Evolutionary conservation across 2,329 filamentous ascomycete genomes (phyloP).

Genomic region (Seiridium unicorne): DNA sequence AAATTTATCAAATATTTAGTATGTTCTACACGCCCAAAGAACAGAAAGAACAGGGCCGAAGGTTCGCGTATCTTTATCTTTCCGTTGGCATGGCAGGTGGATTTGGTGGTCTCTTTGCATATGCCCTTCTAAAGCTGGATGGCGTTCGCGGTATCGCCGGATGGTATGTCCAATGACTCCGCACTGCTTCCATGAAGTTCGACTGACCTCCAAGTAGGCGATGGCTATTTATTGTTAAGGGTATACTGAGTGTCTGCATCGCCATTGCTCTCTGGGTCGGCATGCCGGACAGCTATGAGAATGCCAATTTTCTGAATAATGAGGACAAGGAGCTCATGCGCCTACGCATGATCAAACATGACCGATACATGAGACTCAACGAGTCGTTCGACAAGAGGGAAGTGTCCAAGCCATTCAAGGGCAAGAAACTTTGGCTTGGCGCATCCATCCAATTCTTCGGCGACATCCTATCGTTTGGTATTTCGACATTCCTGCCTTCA

Average conservation of each 20-base stretch:
- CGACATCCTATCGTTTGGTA: conserved; percentile 6
- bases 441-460: conserved; percentile 8
- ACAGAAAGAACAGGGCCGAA: conserved; percentile 4
- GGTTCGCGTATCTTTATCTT: conserved; percentile 8
- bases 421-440: conserved; percentile 9
- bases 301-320: conserved; percentile 7
- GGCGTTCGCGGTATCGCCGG: conserved; percentile 4
- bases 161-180: background rate
- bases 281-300: conserved; percentile 12
- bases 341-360: conserved; percentile 6
- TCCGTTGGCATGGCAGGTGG: conserved; percentile 5
- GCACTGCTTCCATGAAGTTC: background rate
- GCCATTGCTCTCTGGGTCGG: background rate
- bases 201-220: background rate
- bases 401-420: conserved; percentile 10
- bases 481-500: conserved; percentile 8
- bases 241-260: conserved; percentile 5
- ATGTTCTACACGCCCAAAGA: conserved; percentile 8
- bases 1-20: background rate
- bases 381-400: conserved; percentile 11
- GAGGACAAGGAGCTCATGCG: conserved; percentile 10
- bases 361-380: conserved; percentile 8
- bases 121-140: conserved; percentile 6
- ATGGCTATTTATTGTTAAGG: conserved; percentile 9
- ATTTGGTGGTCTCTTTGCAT: conserved; percentile 10